Conservation (phyloP, 805 yeast species). For the Ascoidea asiatica region DNA sequence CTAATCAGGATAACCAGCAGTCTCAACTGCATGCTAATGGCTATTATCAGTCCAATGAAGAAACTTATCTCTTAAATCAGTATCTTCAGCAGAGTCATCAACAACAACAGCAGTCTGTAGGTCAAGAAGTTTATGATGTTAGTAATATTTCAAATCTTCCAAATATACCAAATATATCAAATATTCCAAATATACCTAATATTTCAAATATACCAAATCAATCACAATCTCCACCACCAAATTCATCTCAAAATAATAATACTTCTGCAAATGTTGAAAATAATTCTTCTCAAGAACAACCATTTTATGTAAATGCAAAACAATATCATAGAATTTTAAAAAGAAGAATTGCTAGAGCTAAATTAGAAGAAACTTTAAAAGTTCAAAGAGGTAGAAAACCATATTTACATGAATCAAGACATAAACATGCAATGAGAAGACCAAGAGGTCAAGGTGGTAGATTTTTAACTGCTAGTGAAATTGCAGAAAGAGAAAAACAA, state of each 20-base stretch:
- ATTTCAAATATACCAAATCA: no score
- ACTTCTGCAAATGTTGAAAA: background rate
- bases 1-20: no score
- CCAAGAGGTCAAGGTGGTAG: conserved; percentile 99
- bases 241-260: background rate
- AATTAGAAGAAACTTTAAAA: conserved; percentile 76
- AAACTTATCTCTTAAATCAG: no score
- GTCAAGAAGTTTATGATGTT: no score
- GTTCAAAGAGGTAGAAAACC: conserved; percentile 87
- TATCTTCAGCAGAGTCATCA: no score
- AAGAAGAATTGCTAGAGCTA: conserved; percentile 87
- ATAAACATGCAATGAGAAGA: conserved; percentile 97
- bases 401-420: conserved; percentile 91
- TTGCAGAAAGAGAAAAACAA: conserved; percentile 35
- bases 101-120: no score
- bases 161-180: no score
- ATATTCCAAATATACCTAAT: no score
- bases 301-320: conserved; percentile 94
- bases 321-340: conserved; percentile 92
- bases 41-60: no score
- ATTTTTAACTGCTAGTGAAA: conserved; percentile 85
- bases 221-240: background rate
- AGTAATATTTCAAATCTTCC: no score
- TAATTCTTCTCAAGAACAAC: conserved; percentile 46
- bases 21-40: no score